Conservation (phyloP, 345 rosid genomes). For the Acer saccharum region DNA sequence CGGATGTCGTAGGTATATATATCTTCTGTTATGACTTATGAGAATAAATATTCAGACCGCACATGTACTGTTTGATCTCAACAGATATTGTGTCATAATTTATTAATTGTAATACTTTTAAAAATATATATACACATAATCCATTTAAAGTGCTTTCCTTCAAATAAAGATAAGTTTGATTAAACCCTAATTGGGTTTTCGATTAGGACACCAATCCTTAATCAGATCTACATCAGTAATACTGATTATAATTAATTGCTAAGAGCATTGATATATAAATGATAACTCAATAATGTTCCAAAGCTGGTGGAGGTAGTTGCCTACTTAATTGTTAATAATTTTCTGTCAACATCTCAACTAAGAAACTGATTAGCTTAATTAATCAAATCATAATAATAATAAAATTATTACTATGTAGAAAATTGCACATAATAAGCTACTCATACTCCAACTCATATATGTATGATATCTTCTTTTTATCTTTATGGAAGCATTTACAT, state of each 20-base stretch:
- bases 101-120: too few species aligned
- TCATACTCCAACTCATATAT: constrained; percentile 28
- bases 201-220: not conserved
- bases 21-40: too few species aligned
- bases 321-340: constrained; percentile 23
- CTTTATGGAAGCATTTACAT: constrained; percentile 25
- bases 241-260: not conserved
- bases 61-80: too few species aligned
- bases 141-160: not conserved
- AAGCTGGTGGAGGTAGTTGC: constrained; percentile 50
- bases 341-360: constrained; percentile 29
- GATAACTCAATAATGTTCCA: constrained; percentile 29
- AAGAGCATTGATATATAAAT: not conserved
- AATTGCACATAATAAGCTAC: constrained; percentile 14
- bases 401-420: not conserved
- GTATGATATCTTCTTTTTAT: not conserved
- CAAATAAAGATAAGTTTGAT: not conserved
- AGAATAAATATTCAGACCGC: too few species aligned
- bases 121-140: not conserved
- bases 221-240: not conserved
- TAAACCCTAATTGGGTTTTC: constrained; percentile 2
- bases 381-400: constrained; percentile 3
- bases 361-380: constrained; percentile 16
- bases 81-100: too few species aligned
- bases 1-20: too few species aligned